Conservation (phyloP, 2,329 filamentous ascomycete species). For the Verticillium klebahnii region DNA sequence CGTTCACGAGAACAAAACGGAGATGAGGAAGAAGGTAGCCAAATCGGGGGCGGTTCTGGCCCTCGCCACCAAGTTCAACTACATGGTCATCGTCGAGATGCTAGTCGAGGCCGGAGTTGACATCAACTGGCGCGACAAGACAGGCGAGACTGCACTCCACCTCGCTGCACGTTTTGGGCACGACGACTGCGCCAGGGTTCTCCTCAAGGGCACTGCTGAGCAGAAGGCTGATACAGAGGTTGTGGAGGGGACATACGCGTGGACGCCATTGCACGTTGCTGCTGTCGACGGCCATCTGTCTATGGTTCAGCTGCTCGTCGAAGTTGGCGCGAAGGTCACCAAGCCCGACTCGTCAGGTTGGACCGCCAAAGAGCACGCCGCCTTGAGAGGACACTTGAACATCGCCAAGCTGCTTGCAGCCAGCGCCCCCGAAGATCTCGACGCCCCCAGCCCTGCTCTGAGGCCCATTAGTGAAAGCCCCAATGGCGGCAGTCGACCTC, state of each 20-base stretch:
- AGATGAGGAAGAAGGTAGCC: conserved; percentile 64
- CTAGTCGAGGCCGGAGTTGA: conserved; percentile 87
- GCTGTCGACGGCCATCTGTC: conserved; percentile 80
- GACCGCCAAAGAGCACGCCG: conserved; percentile 91
- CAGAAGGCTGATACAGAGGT: conserved; percentile 76
- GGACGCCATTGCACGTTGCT: conserved; percentile 93
- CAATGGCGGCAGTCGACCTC: conserved; percentile 5
- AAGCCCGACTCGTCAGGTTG: conserved; percentile 82
- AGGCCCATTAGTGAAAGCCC: conserved; percentile 10
- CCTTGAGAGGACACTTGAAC: conserved; percentile 78
- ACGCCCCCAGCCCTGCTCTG: not conserved
- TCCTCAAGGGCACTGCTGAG: conserved; percentile 64
- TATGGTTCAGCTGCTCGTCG: conserved; percentile 72
- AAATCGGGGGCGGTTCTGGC: conserved; percentile 86
- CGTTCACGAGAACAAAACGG: conserved; percentile 54
- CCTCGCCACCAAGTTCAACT: conserved; percentile 84
- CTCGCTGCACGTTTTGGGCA: conserved; percentile 88
- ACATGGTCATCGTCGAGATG: conserved; percentile 76
- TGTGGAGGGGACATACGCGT: conserved; percentile 78
- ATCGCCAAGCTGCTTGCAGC: conserved; percentile 66
- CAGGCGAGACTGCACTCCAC: conserved; percentile 87
- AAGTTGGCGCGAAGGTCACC: conserved; percentile 71
- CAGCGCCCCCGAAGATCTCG: conserved; percentile 22
- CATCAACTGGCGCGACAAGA: conserved; percentile 87
- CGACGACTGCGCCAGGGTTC: conserved; percentile 69